Evolutionary conservation across 345 rosid species (phyloP).

Genomic region (Microcos paniculata): DNA sequence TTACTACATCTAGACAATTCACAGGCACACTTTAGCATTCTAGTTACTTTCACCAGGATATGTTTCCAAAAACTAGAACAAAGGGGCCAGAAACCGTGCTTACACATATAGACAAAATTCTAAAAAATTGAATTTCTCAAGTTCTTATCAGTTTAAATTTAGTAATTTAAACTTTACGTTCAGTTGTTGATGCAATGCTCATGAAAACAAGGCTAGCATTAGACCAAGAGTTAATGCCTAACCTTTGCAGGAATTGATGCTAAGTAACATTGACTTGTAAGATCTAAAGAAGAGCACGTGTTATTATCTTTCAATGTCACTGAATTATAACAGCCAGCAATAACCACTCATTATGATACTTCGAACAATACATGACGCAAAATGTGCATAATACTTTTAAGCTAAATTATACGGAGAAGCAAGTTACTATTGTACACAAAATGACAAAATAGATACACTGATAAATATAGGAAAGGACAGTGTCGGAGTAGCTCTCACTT

Average conservation of each 20-base stretch:
- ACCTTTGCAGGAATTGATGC: neutral
- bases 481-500: neutral
- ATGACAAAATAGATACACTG: neutral
- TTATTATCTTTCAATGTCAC: neutral
- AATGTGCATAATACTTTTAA: neutral
- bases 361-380: neutral
- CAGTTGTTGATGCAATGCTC: neutral
- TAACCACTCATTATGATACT: neutral
- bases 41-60: neutral
- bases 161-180: neutral
- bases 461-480: neutral
- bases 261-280: neutral
- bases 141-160: neutral
- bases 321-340: neutral
- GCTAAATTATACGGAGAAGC: neutral
- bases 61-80: neutral
- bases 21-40: neutral
- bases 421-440: neutral
- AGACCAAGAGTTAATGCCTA: neutral
- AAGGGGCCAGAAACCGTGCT: neutral
- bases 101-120: neutral
- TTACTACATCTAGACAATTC: neutral
- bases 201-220: neutral
- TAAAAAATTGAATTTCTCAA: neutral
- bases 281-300: neutral